Conservation (phyloP, 768 basidiomycete species). For the Lentinula guzmanii region DNA sequence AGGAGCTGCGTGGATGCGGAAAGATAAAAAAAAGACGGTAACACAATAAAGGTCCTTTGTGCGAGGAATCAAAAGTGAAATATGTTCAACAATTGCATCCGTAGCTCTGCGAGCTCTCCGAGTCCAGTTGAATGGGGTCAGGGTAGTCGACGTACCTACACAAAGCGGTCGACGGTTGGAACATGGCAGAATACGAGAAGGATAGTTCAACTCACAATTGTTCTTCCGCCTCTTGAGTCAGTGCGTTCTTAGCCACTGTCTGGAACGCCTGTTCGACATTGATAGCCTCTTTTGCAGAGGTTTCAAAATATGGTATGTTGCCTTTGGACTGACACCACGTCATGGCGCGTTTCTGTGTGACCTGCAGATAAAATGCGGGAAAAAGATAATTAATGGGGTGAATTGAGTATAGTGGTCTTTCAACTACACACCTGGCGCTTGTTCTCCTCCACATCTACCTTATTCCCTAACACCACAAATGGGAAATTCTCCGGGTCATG, state of each 20-base stretch:
- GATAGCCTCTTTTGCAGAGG: conserved; percentile 99
- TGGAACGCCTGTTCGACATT: conserved; percentile 99
- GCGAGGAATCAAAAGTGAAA: neutral
- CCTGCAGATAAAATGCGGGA: conserved; percentile 39
- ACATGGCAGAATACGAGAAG: conserved; percentile 7
- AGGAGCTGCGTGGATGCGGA: neutral
- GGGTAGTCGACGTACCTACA: conserved; percentile 95
- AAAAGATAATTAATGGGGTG: conserved; percentile 4
- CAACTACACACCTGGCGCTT: conserved; percentile 77
- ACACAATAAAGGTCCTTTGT: neutral
- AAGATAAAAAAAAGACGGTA: neutral
- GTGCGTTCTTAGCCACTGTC: conserved; percentile 98
- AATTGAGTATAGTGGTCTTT: neutral
- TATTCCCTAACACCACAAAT: conserved; percentile 99
- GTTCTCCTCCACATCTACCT: conserved; percentile 99
- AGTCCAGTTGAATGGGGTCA: conserved; percentile 95
- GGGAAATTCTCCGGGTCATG: conserved; percentile 99
- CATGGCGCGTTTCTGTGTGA: conserved; percentile 99
- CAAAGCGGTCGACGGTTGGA: conserved; percentile 7
- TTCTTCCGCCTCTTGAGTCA: conserved; percentile 95
- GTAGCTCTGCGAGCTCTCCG: conserved; percentile 85
- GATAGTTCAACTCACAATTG: conserved; percentile 61
- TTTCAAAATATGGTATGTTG: conserved; percentile 99
- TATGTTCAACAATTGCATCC: conserved; percentile 77
- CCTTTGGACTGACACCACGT: conserved; percentile 99